Conservation (phyloP, 768 basidiomycete genomes). For the Fomitopsis pulvina region DNA sequence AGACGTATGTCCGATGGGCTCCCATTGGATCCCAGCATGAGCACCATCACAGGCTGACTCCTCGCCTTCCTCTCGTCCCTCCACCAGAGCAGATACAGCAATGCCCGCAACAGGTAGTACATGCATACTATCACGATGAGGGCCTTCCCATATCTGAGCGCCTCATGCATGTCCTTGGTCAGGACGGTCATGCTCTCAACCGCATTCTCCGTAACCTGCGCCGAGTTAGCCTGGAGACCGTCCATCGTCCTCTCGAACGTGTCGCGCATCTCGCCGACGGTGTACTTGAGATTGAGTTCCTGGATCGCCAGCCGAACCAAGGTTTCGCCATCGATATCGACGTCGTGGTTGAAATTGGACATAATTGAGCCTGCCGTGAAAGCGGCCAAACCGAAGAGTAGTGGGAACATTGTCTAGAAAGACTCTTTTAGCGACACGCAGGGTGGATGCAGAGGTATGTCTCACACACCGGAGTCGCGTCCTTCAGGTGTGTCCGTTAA, state of each 20-base stretch:
- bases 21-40: neutral
- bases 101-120: neutral
- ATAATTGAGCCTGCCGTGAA: no score
- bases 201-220: neutral
- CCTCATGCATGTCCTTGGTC: neutral
- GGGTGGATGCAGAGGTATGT: no score
- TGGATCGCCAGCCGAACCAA: neutral
- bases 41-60: neutral
- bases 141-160: neutral
- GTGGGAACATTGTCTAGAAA: no score
- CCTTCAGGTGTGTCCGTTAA: no score
- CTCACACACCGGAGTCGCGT: no score
- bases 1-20: neutral
- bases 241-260: neutral
- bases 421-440: no score
- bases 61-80: no score
- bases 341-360: no score
- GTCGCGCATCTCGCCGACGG: neutral
- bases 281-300: neutral
- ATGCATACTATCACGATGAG: neutral
- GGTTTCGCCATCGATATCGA: neutral
- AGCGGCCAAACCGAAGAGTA: no score
- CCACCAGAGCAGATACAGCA: neutral
- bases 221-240: neutral
- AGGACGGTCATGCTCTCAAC: neutral